phyloP scores from a whole-genome alignment of 306 rosid species.

The Glycine soja region DNA sequence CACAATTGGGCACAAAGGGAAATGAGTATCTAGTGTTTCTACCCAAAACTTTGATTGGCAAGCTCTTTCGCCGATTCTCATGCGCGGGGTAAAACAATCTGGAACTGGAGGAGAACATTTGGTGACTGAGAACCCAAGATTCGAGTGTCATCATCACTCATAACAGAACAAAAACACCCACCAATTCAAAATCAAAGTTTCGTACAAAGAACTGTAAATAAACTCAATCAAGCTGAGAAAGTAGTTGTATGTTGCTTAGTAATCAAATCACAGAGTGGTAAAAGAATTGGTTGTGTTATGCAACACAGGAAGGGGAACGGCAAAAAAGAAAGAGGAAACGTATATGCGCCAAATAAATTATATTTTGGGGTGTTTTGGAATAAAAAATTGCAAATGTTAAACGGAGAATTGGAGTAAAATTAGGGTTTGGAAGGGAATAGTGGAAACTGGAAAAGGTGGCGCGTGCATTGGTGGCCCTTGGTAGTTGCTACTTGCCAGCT shows the following conservation, averaged over 20 bases:
- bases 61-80: conserved; percentile 41
- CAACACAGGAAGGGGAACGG: background rate
- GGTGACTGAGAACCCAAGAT: conserved; percentile 51
- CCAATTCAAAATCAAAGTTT: conserved; percentile 43
- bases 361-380: background rate
- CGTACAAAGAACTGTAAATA: background rate
- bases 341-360: conserved; percentile 4
- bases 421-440: conserved; percentile 45
- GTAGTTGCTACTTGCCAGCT: background rate
- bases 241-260: background rate
- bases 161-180: conserved; percentile 43
- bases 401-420: background rate
- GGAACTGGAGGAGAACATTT: conserved; percentile 39
- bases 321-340: background rate
- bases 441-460: background rate
- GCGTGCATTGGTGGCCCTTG: conserved; percentile 15
- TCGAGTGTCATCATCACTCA: conserved; percentile 55
- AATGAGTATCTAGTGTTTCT: conserved; percentile 41
- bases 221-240: background rate
- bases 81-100: conserved; percentile 38
- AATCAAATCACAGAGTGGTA: background rate
- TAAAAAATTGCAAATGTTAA: background rate
- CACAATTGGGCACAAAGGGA: conserved; percentile 49
- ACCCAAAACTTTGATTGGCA: conserved; percentile 48
- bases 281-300: conserved; percentile 16